Evolutionary conservation across 257 asterid genomes (phyloP), one percentile per base, ranked within the genome.

Genomic region (Ligustrum vulgare): DNA sequence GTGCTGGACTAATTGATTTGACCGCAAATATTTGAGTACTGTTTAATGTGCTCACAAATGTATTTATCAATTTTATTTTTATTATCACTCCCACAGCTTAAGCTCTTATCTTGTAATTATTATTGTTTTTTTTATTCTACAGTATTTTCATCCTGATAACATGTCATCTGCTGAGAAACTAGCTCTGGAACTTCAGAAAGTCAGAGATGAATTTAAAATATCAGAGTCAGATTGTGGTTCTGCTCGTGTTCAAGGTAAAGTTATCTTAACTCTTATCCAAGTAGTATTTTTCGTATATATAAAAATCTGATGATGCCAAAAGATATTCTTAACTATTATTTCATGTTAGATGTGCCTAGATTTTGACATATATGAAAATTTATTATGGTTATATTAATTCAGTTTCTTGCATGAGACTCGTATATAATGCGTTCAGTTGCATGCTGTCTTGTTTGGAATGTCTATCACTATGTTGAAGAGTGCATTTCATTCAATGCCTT

Each of bases 151-250:
- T 83, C 97, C 97, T 9, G 97, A 87, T 83, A 87, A 87, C 85
- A 89, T 93, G 96, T 95, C 97, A 43, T 86, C 96, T 70, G 90
- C 93, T 75, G 98, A 95, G 85, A 95, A 93, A 82, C 72, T 95
- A 79, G 91, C 90, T 81, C 65, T 95, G 85, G 97, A 95, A 91
- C 93, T 95, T 73, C 68, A 83, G 70, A 93, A 89, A 76, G 97
- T 95, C 25, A 87, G 97, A 85, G 97, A 88, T 66, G 97, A 95
- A 82, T 95, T 86, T 78, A 91, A 89, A 87, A 85, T 87, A 87
- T 91, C 99, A 4, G 96, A 93, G 72, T 89, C 97, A 25, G 98
- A 95, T 84, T 95, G 97, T 81, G 99, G 99, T 69, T 95, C 98
- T 79, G 87, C 97, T 73, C 97, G 97, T 75, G 94, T 91, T 78